Conservation (phyloP, 139 green algal species). For the Tetratostichococcus sp. region DNA sequence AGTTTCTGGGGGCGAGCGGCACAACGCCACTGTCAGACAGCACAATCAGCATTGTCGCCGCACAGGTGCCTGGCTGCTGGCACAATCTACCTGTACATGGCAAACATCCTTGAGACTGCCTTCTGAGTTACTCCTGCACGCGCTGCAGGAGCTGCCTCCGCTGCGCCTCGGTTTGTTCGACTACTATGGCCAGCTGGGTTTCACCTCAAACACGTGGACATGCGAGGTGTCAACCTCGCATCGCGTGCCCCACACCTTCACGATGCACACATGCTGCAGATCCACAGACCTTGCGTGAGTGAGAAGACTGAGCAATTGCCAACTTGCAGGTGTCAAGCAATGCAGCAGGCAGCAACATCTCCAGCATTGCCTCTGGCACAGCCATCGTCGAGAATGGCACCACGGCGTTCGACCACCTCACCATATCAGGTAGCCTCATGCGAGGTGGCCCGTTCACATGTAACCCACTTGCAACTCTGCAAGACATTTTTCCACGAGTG, state of each 20-base stretch:
- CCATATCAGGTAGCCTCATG: neutral
- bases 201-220: neutral
- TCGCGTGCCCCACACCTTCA: no score
- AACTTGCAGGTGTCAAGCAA: neutral
- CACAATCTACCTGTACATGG: no score
- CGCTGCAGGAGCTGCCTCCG: neutral
- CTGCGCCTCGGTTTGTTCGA: neutral
- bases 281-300: no score
- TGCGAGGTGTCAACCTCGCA: neutral
- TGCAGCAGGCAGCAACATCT: neutral
- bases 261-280: no score
- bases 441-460: no score
- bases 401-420: neutral
- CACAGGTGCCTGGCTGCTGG: no score
- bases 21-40: neutral
- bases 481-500: no score
- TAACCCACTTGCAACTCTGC: no score
- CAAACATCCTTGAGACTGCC: no score
- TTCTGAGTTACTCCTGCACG: no score
- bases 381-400: neutral
- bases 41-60: neutral
- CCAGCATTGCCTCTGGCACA: neutral
- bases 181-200: neutral
- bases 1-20: neutral
- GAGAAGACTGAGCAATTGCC: no score